phyloP scores from a whole-genome alignment of 1,284 basidiomycete species.

The Fomitopsis betulina region DNA sequence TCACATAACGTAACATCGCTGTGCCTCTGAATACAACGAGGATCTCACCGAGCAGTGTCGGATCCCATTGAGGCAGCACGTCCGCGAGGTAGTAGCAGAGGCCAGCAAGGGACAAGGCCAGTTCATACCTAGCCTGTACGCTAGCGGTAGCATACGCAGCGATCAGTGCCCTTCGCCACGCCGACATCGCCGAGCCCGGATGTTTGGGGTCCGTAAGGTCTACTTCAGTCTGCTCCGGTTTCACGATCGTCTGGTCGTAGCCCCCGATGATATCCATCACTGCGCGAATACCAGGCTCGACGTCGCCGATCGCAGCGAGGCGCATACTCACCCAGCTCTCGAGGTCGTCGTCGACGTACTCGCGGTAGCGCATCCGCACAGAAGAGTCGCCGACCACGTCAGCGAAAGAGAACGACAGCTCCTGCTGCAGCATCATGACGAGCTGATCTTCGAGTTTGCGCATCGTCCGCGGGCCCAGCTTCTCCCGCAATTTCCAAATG shows the following conservation, averaged over 20 bases:
- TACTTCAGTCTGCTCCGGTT: slow-evolving; percentile 64
- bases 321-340: slow-evolving; percentile 56
- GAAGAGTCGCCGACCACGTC: slow-evolving; percentile 71
- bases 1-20: slow-evolving; percentile 58
- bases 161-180: slow-evolving; percentile 59
- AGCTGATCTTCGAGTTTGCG: slow-evolving; percentile 53
- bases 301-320: slow-evolving; percentile 49
- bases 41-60: slow-evolving; percentile 62
- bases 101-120: slow-evolving; percentile 60
- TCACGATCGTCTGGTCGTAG: slow-evolving; percentile 59
- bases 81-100: slow-evolving; percentile 70
- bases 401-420: slow-evolving; percentile 66
- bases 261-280: slow-evolving; percentile 66
- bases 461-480: slow-evolving; percentile 52
- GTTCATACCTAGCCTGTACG: slow-evolving; percentile 67
- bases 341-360: slow-evolving; percentile 52
- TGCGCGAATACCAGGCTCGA: slow-evolving; percentile 50
- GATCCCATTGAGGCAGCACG: slow-evolving; percentile 57
- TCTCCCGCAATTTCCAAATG: slow-evolving; percentile 54
- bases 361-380: slow-evolving; percentile 43
- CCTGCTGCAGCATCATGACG: slow-evolving; percentile 64
- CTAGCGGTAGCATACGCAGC: slow-evolving; percentile 58
- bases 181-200: slow-evolving; percentile 37
- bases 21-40: slow-evolving; percentile 76
- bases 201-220: slow-evolving; percentile 35